Percentiles rank a stretch among this genome's conserved stretches.
phyloP scores from a whole-genome alignment of 2,329 filamentous ascomycete species.

The Xylaria hypoxylon region DNA sequence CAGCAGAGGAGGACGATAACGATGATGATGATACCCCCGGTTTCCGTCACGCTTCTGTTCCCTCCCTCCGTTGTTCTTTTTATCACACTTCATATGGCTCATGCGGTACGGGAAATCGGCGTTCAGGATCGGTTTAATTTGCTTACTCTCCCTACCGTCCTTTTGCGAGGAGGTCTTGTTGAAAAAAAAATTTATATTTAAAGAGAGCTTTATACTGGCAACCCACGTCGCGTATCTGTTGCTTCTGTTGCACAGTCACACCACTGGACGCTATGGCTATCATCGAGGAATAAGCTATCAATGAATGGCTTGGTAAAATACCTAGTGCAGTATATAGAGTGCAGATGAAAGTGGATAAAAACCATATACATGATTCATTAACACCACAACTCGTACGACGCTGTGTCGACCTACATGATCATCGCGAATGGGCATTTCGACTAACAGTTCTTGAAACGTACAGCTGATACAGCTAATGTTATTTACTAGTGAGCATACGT shows the following conservation, averaged over 20 bases:
- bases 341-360: background rate
- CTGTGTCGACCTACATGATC: background rate
- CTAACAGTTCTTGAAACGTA: background rate
- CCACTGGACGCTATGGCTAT: background rate
- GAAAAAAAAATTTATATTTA: slow-evolving; percentile 14
- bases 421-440: background rate
- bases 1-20: slow-evolving; percentile 42
- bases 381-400: background rate
- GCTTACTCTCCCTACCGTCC: slow-evolving; percentile 15
- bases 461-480: background rate
- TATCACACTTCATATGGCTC: slow-evolving; percentile 37
- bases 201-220: slow-evolving; percentile 8
- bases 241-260: slow-evolving; percentile 3
- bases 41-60: slow-evolving; percentile 23
- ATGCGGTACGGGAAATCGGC: slow-evolving; percentile 44
- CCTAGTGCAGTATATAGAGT: background rate
- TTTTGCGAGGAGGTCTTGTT: slow-evolving; percentile 13
- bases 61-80: slow-evolving; percentile 14
- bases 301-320: background rate
- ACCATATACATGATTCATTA: background rate
- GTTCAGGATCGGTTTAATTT: slow-evolving; percentile 41
- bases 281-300: background rate
- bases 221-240: background rate
- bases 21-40: slow-evolving; percentile 31
- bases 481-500: background rate